Conservation (phyloP, 2,329 filamentous ascomycete genomes). For the Colletotrichum musae region DNA sequence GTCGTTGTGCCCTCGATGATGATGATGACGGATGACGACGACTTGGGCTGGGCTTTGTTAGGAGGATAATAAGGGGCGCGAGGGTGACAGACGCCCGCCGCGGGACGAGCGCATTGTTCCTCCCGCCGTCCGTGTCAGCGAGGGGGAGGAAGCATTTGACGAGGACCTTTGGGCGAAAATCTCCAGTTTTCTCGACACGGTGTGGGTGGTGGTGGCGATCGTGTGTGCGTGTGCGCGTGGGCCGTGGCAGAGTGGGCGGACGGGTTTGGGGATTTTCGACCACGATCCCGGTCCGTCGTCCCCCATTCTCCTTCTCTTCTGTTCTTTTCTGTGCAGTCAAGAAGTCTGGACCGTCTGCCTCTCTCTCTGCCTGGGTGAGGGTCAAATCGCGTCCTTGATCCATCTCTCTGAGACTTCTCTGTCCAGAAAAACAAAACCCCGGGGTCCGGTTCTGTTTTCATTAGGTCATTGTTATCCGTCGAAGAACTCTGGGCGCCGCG, state of each 20-base stretch:
- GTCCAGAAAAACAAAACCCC: not conserved
- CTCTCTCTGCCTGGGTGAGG: not conserved
- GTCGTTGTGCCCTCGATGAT: constrained; percentile 21
- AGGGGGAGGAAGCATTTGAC: no score
- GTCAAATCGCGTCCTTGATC: not conserved
- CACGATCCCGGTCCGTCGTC: constrained; percentile 11
- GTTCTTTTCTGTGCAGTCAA: not conserved
- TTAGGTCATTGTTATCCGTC: constrained; percentile 15
- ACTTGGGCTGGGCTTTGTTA: not conserved
- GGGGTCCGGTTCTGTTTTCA: not conserved
- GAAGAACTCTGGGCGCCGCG: constrained; percentile 15
- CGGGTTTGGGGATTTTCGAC: constrained; percentile 20
- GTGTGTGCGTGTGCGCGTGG: constrained; percentile 19
- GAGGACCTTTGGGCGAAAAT: constrained; percentile 1
- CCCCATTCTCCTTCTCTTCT: constrained; percentile 6
- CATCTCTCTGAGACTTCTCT: constrained; percentile 8
- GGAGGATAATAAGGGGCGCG: constrained; percentile 3
- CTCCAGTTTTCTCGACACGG: constrained; percentile 18
- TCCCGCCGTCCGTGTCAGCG: constrained; percentile 16
- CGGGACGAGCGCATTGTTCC: constrained; percentile 24
- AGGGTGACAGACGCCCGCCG: not conserved
- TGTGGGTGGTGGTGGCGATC: constrained; percentile 16
- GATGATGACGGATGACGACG: constrained; percentile 37
- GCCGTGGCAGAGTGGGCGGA: constrained; percentile 11
- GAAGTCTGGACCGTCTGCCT: not conserved